Evolutionary conservation across 305 asterid species (phyloP), one percentile per base, ranked within the genome.

Genomic region (Fraxinus angustifolia): DNA sequence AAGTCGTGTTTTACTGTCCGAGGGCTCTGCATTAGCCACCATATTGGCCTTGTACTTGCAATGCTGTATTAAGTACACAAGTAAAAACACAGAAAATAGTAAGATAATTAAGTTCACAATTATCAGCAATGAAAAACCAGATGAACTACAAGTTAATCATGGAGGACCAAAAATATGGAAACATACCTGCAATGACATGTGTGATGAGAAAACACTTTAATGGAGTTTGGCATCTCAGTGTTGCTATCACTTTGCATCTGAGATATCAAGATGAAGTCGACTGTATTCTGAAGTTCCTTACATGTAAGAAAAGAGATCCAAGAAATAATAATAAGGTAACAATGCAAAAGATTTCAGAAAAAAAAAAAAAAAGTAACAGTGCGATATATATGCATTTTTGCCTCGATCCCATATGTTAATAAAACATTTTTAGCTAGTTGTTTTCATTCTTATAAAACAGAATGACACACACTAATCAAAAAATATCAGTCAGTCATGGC

Each of bases 1-100:
- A 96, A 96, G 86, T 93, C 89, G 30, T 94, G 96, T 23, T 82
- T 84, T 50, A 90, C 83, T 19, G 87, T 87, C 73, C 89, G 88
- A 4, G 97, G 98, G 40, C 99, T 92, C 30, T 90, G 92, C 83
- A 96, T 84, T 78, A 86, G 85, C 98, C 98, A 96, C 93, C 97
- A 87, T 84, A 96, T 83, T 2, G 98, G 99, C 88, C 91, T 88
- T 80, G 87, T 82, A 77, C 88, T 88, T 16, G 88, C 86, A 38
- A 93, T 82, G 82, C 98, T 96, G 79, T 50, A 78, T 53, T 17
- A 50, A 71, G 68, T 72, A 84, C 35, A 33, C 70, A 48, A 78
- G 60, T 35, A 79, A 79, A 78, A 79, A 40, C 75, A 74, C 56
- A 60, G 33, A 26, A 34, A 33, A 73, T 38, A 19, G 14, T 48